phyloP scores from a whole-genome alignment of 2,329 filamentous ascomycete species.

The Talaromyces sp. region DNA sequence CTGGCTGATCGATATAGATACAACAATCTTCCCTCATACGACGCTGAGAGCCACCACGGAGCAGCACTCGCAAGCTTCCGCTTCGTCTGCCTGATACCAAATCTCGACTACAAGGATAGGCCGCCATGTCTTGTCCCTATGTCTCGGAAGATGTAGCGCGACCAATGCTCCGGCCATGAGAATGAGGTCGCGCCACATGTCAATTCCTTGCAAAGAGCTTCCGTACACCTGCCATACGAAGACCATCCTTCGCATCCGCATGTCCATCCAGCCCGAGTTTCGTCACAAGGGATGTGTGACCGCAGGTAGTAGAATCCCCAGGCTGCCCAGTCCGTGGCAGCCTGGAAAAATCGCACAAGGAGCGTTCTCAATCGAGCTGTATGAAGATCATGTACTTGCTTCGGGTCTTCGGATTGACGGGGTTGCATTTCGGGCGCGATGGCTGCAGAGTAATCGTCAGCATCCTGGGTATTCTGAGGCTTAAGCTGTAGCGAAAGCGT shows the following conservation, averaged over 20 bases:
- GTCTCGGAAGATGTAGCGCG: no score
- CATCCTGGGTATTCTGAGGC: not conserved
- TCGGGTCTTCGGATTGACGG: not conserved
- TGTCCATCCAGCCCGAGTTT: not conserved
- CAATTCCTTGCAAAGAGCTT: not conserved
- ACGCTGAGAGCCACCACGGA: not conserved
- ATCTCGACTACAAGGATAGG: not conserved
- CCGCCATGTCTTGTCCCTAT: not conserved
- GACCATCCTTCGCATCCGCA: not conserved
- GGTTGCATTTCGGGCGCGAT: not conserved
- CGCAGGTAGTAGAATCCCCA: not conserved
- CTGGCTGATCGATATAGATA: not conserved
- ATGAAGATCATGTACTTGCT: not conserved
- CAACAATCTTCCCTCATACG: not conserved
- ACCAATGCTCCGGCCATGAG: not conserved
- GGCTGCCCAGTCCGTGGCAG: no score
- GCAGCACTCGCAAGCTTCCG: not conserved
- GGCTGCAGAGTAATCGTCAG: not conserved
- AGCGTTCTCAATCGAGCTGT: not conserved
- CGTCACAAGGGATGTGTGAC: not conserved
- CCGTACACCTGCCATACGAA: not conserved
- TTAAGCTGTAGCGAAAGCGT: not conserved
- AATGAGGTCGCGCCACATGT: not conserved
- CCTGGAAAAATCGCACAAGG: not conserved
- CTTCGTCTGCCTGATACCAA: not conserved